Base-by-base conservation (phyloP, 305 asterid species). In the Fraxinus sp. region DNA sequence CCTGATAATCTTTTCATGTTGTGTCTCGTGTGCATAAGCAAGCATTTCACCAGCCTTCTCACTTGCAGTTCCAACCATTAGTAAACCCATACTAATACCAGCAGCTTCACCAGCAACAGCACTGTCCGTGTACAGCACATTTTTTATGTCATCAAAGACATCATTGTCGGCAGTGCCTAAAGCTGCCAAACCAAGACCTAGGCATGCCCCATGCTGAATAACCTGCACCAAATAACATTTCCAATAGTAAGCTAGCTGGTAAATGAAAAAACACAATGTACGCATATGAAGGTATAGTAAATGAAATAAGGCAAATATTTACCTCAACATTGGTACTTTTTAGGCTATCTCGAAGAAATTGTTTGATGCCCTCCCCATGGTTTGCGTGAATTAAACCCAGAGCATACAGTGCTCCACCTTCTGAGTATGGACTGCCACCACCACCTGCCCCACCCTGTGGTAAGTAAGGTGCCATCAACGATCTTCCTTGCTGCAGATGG, bases 101-200 rank as follows among this genome's bases (percentile, higher is more conserved):
- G 99, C 98, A 84, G 98, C 99, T 89, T 97, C 99, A 81, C 99
- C 98, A 55, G 99, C 98, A 86, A 97, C 98, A 55, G 99, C 99
- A 91, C 98, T 93, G 92, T 97, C 99, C 16, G 97, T 90, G 87
- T 95, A 97, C 8, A 97, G 91, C 62, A 95, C 99, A 43, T 82
- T 93, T 85, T 97, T 97, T 57, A 97, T 88, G 81, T 95, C 98
- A 80, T 97, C 98, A 79, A 92, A 97, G 62, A 95, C 91, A 16
- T 97, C 98, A 81, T 90, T 94, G 85, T 95, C 99, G 46, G 99
- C 99, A 78, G 98, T 97, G 80, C 98, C 99, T 81, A 97, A 83
- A 28, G 99, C 97, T 77, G 99, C 98, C 91, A 95, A 87, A 82
- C 99, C 99, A 86, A 97, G 99, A 83, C 99, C 99, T n/a, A 97